Conservation (phyloP, 139 green algal species). For the Closterium sp. region DNA sequence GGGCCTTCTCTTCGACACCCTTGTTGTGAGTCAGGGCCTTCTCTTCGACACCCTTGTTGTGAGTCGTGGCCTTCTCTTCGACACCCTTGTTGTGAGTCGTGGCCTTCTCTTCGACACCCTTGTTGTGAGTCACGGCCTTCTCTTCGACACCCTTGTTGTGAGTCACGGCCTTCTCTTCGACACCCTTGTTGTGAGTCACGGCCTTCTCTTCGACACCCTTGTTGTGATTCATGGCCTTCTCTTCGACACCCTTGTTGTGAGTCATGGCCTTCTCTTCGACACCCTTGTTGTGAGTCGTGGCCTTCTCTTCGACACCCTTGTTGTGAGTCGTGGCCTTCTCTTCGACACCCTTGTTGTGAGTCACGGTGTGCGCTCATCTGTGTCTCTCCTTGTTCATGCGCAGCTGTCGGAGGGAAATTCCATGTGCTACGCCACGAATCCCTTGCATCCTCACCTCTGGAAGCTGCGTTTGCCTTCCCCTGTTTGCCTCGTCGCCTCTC, state of each 20-base stretch:
- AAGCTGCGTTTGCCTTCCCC: too few species aligned
- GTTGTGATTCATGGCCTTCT: too few species aligned
- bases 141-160: slow-evolving; percentile 69
- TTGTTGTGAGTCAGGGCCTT: too few species aligned
- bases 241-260: too few species aligned
- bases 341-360: slow-evolving; percentile 55
- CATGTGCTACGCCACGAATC: too few species aligned
- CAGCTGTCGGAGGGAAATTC: neutral
- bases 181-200: too few species aligned
- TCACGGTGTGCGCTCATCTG: neutral
- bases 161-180: slow-evolving; percentile 79
- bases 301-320: slow-evolving; percentile 72
- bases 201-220: slow-evolving; percentile 74
- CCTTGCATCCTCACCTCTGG: neutral
- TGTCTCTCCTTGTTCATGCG: neutral
- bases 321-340: too few species aligned
- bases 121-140: too few species aligned
- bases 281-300: too few species aligned
- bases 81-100: too few species aligned
- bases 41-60: slow-evolving; percentile 68
- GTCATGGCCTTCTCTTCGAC: slow-evolving; percentile 77
- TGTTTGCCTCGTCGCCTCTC: neutral
- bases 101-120: slow-evolving; percentile 75
- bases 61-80: slow-evolving; percentile 80
- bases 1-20: slow-evolving; percentile 73